Conservation (phyloP, 257 asterid species). For the Agastache rugosa region DNA sequence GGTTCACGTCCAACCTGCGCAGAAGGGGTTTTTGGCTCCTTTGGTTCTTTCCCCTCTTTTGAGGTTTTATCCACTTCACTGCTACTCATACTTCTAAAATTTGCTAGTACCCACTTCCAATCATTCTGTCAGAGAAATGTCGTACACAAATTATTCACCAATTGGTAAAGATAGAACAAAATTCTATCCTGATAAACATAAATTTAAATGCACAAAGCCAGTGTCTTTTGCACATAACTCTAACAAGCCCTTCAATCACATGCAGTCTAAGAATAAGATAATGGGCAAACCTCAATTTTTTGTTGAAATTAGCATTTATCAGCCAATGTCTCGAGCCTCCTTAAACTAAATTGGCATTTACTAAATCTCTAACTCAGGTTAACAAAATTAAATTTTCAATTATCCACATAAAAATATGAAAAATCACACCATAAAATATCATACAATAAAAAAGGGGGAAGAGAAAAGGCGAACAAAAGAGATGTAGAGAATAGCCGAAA, state of each 20-base stretch:
- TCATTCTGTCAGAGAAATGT: constrained; percentile 50
- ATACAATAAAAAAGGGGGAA: background rate
- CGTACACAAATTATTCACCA: constrained; percentile 11
- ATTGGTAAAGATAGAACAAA: background rate
- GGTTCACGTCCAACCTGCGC: constrained; percentile 52
- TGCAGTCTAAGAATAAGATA: constrained; percentile 8
- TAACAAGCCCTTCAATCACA: constrained; percentile 24
- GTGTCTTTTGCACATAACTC: background rate
- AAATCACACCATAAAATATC: constrained; percentile 15
- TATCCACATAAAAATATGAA: background rate
- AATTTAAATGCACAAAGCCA: constrained; percentile 17
- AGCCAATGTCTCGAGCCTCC: constrained; percentile 19
- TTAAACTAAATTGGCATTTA: constrained; percentile 7
- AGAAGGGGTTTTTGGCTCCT: constrained; percentile 72
- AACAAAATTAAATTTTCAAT: constrained; percentile 7
- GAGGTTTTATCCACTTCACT: constrained; percentile 80
- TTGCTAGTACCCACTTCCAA: constrained; percentile 33
- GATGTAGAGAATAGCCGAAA: background rate
- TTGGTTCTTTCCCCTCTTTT: constrained; percentile 79
- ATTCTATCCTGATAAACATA: constrained; percentile 5
- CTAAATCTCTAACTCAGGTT: constrained; percentile 14
- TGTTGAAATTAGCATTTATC: constrained; percentile 17
- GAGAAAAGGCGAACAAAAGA: background rate
- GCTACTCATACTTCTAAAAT: constrained; percentile 62
- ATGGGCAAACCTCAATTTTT: background rate